Percentiles rank a stretch among this genome's conserved stretches.
phyloP scores from a whole-genome alignment of 73 alveolate species.

The Paramecium sexaurelia region DNA sequence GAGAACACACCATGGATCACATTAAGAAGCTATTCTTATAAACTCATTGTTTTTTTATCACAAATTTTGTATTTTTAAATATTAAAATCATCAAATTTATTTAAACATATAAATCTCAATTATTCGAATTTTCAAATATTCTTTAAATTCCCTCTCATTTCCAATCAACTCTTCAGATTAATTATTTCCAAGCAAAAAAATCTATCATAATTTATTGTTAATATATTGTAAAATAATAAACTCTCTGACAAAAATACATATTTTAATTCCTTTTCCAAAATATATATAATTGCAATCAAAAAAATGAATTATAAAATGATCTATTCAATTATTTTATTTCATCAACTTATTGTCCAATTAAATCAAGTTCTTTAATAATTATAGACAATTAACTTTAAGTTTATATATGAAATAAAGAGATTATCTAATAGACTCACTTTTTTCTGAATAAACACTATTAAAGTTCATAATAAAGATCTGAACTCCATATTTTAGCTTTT shows the following conservation, averaged over 20 bases:
- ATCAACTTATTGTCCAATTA: too few relatives aligned
- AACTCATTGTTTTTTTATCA: conserved; percentile 45
- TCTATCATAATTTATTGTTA: not conserved
- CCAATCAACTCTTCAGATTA: not conserved
- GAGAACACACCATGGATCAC: conserved; percentile 43
- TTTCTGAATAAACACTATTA: too few relatives aligned
- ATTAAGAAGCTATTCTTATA: conserved; percentile 30
- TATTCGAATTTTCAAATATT: not conserved
- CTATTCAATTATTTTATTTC: too few relatives aligned
- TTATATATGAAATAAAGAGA: too few relatives aligned
- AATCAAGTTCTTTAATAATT: too few relatives aligned
- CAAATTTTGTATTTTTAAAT: conserved; percentile 52
- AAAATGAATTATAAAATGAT: too few relatives aligned
- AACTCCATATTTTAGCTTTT: too few relatives aligned
- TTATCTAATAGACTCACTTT: too few relatives aligned
- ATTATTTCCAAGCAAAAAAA: not conserved
- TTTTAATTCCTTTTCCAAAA: not conserved
- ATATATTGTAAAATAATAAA: not conserved
- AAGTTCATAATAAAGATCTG: too few relatives aligned
- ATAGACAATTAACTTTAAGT: too few relatives aligned
- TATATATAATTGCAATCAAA: too few relatives aligned
- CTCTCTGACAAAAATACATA: not conserved
- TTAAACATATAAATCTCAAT: not conserved
- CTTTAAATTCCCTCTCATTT: not conserved
- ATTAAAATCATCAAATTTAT: conserved; percentile 1